Conservation (phyloP, 2,329 filamentous ascomycete genomes). For the Blastomyces percursus region DNA sequence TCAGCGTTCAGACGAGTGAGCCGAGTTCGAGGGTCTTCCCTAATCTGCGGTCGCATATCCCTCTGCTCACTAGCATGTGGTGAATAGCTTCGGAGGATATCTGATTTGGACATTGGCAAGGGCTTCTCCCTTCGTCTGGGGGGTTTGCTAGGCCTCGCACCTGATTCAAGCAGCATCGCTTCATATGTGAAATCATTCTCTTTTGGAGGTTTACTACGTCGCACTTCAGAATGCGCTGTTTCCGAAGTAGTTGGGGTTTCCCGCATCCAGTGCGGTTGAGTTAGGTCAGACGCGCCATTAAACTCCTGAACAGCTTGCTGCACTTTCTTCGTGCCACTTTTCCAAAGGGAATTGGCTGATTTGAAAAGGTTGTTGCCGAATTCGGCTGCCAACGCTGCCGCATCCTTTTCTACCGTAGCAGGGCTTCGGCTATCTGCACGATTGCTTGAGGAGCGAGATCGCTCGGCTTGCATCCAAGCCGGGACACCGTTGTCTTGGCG, state of each 20-base stretch:
- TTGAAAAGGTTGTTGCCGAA: conserved; percentile 80
- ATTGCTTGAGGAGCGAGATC: conserved; percentile 15
- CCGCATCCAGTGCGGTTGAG: conserved; percentile 91
- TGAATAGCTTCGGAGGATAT: neutral
- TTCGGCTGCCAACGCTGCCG: conserved; percentile 69
- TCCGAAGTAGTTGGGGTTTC: conserved; percentile 41
- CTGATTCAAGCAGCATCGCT: conserved; percentile 62
- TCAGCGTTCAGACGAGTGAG: conserved; percentile 64
- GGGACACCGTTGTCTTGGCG: conserved; percentile 32
- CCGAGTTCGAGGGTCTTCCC: conserved; percentile 45
- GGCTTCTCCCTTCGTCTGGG: conserved; percentile 13
- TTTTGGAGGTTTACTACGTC: neutral
- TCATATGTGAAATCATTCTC: conserved; percentile 27
- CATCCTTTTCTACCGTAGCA: conserved; percentile 55
- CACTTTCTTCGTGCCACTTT: conserved; percentile 81
- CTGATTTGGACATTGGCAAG: neutral
- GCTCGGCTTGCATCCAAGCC: conserved; percentile 53
- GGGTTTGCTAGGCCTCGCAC: conserved; percentile 10
- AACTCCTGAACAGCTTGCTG: conserved; percentile 88
- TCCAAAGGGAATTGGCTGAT: conserved; percentile 91
- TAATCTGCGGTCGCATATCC: neutral
- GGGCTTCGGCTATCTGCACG: conserved; percentile 20
- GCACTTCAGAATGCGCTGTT: neutral
- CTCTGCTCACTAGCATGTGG: neutral
- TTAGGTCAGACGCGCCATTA: conserved; percentile 58